Base-by-base conservation (phyloP, 495 filamentous ascomycete species). In the Penicillium macrosclerotiorum region DNA sequence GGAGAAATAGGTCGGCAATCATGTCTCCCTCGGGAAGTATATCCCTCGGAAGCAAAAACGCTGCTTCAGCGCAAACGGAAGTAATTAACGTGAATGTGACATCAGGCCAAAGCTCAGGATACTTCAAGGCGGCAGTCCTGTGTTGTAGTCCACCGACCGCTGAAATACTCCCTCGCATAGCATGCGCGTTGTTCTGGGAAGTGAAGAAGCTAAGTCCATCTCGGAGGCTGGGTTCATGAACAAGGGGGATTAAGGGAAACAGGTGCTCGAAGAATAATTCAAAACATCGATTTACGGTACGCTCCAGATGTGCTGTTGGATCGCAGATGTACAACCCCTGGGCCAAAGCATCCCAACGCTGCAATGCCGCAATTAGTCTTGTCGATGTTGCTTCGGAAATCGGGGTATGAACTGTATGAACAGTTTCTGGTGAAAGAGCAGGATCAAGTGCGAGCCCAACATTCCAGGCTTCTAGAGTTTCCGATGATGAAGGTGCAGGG, bases 181-280 rank as follows among this genome's bases (percentile, higher is more conserved):
- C 11, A n/a, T 13, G 22, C 18, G 37, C 12, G n/a, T 40, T 12
- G 5, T 27, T 30, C 34, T 36, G 47, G n/a, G 36, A 22, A 20
- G 49, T 43, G 31, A 58, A 58, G 36, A 51, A 58, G 2, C 37
- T 36, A 26, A 58, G 25, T 6, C 54, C 54, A 44, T 47, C 42
- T 42, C 54, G 54, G 3, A 63, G 53, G 42, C 52, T 57, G 4
- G 57, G 49, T 45, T 63, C 59, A 57, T 63, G 57, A 26, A 63
- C 57, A 8, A 63, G 52, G n/a, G 59, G 59, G n/a, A 50, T 63
- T 14, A 63, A 36, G 7, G 59, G 59, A 13, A 57, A 63, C 7
- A 63, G 49, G 37, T 60, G 61, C 19, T 54, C 41, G 23, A 63
- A 60, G 25, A 60, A 63, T 12, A 58, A 36, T 12, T 55, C 46